These are phyloP conservation scores for Rosa persica DNA, from an alignment of 306 rosid species.

Conservation along the genomic window DNA sequence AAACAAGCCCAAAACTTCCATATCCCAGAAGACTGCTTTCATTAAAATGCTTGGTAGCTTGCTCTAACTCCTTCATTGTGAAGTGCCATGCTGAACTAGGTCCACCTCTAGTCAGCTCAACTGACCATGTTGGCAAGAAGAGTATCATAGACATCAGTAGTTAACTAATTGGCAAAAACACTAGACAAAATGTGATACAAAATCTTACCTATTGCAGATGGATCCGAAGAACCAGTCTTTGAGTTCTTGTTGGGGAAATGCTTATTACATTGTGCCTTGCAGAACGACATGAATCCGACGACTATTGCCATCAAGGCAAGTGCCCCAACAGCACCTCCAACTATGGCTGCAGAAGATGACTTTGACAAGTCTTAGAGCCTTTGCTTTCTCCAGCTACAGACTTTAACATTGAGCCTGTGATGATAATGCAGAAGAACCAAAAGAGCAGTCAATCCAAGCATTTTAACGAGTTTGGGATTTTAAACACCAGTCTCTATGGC, in stretches of 20 bases:
- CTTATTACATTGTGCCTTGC: slow-evolving; percentile 25
- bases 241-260: slow-evolving; percentile 34
- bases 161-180: background rate
- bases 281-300: slow-evolving; percentile 39
- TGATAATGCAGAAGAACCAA: slow-evolving; percentile 14
- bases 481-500: too few species aligned
- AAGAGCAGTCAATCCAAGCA: too few species aligned
- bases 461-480: too few species aligned
- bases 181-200: slow-evolving; percentile 1
- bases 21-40: too few species aligned
- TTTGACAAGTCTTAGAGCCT: slow-evolving; percentile 36
- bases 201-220: slow-evolving; percentile 41
- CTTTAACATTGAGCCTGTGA: slow-evolving; percentile 30
- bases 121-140: slow-evolving; percentile 17
- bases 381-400: slow-evolving; percentile 11
- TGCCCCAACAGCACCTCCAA: slow-evolving; percentile 37
- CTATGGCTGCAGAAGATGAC: slow-evolving; percentile 24
- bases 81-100: slow-evolving; percentile 32
- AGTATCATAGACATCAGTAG: background rate
- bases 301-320: slow-evolving; percentile 27
- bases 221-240: slow-evolving; percentile 50
- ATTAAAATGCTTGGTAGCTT: too few species aligned
- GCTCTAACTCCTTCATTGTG: background rate
- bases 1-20: too few species aligned
- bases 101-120: slow-evolving; percentile 42